Base-by-base conservation (phyloP, 2,329 filamentous ascomycete genomes). In the Epichloe coenophiala region DNA sequence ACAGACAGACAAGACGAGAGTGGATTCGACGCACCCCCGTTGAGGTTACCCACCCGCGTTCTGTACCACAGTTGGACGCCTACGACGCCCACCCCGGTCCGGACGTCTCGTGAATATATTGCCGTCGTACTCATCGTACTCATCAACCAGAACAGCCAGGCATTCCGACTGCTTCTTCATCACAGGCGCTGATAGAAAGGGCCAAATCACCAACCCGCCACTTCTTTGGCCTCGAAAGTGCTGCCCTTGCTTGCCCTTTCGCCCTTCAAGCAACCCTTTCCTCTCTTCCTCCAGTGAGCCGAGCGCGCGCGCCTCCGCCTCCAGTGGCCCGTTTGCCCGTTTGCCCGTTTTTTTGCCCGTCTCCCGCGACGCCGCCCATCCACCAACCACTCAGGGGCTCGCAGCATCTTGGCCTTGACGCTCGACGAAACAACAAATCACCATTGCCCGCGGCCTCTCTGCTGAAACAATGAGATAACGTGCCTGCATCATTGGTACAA, bases 401-500 rank as follows among this genome's bases (percentile, higher is more conserved):
- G 54, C 55, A 48, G 51, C 50, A 50, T 58, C 56, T 52, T 56
- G 53, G 48, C 55, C 53, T 53, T 54, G 53, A 52, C 54, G 54
- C 54, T 57, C 55, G 57, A 55, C 59, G 54, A 61, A 64, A 62
- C 62, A 64, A 63, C 60, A 60, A 63, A 62, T 62, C 57, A 58
- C 64, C 63, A 52, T 37, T 39, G 45, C 42, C 57, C 55, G 58
- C 57, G 53, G 56, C 56, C 51, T 45, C 52, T 54, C 54, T 54
- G 53, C 54, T 59, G 63, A 59, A 68, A 70, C 62, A 61, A 75
- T 74, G 73, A 66, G 65, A 70, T 67, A 66, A 55, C 59, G 61
- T 62, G 61, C 57, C 58, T 59, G 57, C 56, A 47, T 52, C 39
- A 65, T 67, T 69, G 65, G 63, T 68, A 60, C 59, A 59, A 33